Base-by-base conservation (phyloP, 305 asterid species). In the Solanum aculeatissimum region DNA sequence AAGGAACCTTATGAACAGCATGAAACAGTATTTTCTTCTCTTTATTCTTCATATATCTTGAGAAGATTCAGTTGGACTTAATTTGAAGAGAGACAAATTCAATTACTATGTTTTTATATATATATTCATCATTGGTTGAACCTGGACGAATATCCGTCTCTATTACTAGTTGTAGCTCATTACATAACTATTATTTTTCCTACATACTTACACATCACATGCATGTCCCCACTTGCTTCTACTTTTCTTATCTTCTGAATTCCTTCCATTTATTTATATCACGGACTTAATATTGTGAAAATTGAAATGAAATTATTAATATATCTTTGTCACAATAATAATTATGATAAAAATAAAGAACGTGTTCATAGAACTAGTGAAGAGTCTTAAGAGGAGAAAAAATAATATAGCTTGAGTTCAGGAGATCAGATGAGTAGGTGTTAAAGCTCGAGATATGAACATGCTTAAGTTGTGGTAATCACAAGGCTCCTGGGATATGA, bases 1-100 rank as follows among this genome's bases (percentile, higher is more conserved):
- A 89, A 88, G 98, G 98, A 86, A 93, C 97, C 78, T 95, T 95
- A 87, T 92, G 90, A 54, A 91, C 85, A 8, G 91, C 93, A 83
- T 90, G 96, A 88, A 88, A 92, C 15, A 38, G 68, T 19, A 55
- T 25, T 32, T 47, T 21, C 42, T 45, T 74, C 42, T 74, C 81
- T 14, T 74, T 25, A 14, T 47, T 74, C 43, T 66, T 66, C 47
- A 35, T 35, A 35, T 35, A 35, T 35, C 40, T 35, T 35, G 72
- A 27, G 42, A 29, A 63, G 71, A 63, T 63, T 63, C 71, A 63
- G 49, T 43, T 43, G n/a, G 27, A 29, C 32, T 29, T 29, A 29
- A 70, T 6, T 40, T 42, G 53, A 23, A 72, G 57, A 42, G 19
- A 42, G 38, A 72, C 38, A 43, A 23, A 72, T 23, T 29, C n/a